Conservation (phyloP, 139 green algal species). For the Chlorella sorokiniana region DNA sequence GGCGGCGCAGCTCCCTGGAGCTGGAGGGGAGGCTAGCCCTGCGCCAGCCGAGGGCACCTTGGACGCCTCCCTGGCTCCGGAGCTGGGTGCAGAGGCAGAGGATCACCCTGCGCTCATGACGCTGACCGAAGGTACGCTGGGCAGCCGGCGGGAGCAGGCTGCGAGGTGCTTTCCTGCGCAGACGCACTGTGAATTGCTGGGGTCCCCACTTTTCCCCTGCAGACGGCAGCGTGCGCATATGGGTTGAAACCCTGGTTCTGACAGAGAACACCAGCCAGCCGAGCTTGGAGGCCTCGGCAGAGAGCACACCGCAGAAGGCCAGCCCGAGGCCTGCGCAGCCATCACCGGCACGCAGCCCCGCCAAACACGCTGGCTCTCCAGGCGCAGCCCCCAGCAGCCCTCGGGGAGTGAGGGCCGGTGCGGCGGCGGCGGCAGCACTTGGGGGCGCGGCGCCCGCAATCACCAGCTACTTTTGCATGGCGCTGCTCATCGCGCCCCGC, state of each 20-base stretch:
- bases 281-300: neutral
- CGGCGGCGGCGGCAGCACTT: constrained; percentile 6
- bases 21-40: neutral
- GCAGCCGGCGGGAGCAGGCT: neutral
- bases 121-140: neutral
- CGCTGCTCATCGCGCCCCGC: constrained; percentile 13
- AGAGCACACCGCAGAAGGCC: neutral
- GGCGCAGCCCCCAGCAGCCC: constrained; percentile 27
- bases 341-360: neutral
- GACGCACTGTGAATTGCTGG: neutral
- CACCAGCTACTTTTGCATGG: constrained; percentile 43
- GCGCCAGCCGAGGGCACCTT: too few species aligned
- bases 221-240: constrained; percentile 34
- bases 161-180: neutral
- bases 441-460: constrained; percentile 5
- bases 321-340: neutral
- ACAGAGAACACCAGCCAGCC: neutral
- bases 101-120: constrained; percentile 47
- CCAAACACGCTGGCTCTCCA: neutral
- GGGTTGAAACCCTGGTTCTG: constrained; percentile 30
- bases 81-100: constrained; percentile 1
- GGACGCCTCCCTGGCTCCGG: too few species aligned
- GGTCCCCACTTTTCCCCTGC: neutral
- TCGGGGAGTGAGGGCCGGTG: neutral
- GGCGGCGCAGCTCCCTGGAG: neutral